phyloP scores from a whole-genome alignment of 495 filamentous ascomycete species.

The Penicillium soppii region DNA sequence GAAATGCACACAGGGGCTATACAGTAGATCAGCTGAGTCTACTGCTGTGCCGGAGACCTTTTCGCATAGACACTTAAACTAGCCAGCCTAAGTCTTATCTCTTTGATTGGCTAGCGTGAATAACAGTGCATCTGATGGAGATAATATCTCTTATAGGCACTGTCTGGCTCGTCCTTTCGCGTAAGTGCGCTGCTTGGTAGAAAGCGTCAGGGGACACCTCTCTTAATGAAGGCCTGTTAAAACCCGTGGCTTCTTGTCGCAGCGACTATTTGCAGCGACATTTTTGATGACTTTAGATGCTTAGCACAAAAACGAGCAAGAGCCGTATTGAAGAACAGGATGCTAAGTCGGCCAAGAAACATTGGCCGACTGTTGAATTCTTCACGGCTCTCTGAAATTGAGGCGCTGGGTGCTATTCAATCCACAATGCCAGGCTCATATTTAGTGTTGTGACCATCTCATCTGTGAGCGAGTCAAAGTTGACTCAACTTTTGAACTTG shows the following conservation, averaged over 20 bases:
- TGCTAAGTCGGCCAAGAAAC: constrained; percentile 4
- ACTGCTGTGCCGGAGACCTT: background rate
- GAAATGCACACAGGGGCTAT: background rate
- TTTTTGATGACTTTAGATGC: background rate
- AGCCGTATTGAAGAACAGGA: background rate
- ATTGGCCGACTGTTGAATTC: background rate
- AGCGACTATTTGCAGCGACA: background rate
- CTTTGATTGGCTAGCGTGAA: background rate
- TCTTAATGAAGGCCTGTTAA: constrained; percentile 1
- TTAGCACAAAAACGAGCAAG: background rate
- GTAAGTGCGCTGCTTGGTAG: background rate
- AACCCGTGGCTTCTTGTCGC: background rate
- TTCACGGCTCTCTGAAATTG: background rate
- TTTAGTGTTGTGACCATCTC: background rate
- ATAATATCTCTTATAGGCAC: too few relatives aligned
- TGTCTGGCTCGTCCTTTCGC: background rate
- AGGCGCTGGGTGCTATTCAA: background rate
- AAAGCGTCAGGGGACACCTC: background rate
- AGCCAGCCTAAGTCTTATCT: too few relatives aligned
- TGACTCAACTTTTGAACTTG: too few relatives aligned
- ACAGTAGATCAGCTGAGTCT: background rate
- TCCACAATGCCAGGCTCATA: background rate
- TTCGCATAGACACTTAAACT: background rate
- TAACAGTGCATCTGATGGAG: background rate
- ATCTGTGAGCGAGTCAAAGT: background rate